Evolutionary conservation across 805 yeast genomes (phyloP), one percentile per base, ranked within the genome.

Genomic region (Ogataea pilisensis): DNA sequence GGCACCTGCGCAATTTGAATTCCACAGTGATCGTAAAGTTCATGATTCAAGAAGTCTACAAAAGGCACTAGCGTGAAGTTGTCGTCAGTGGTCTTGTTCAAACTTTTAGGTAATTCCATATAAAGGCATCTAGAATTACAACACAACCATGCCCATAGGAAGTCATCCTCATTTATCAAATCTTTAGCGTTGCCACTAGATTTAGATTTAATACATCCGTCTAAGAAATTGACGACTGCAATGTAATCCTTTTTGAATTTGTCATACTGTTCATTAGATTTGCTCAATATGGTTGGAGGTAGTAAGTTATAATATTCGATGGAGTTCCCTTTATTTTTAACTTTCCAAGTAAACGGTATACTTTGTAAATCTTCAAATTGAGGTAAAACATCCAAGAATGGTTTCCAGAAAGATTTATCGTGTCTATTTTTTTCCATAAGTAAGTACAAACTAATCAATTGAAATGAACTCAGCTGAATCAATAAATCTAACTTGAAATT

Each of bases 51-150:
- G 58, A 86, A 85, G 64, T 91, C 99, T 19, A 90, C 89, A 47
- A 69, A 82, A 0, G 99, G 99, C 0, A 91, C 97, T 76, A 91
- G 66, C 2, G 98, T 87, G 66, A 91, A 81, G 58, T 85, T 83
- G 49, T 83, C 87, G 20, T 66, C 74, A 2, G 57, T 55, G 14
- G 68, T 64, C 42, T 73, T 71, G 27, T 73, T 71, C 35, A 60
- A 37, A 6, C 30, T 39, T 6, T 37, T 40, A 1, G 85, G 80
- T 2, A 86, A 62, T 3, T 75, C 72, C 81, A 82, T 80, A 58
- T 88, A 90, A 5, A 91, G 67, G 59, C 98, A 91, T 64, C 99
- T 80, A 2, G 97, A 83, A 58, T 93, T 91, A 42, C 90, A 85
- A 53, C 91, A 81, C 53, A 85, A 70, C 95, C 96, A 91, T 0